phyloP scores from a whole-genome alignment of 495 filamentous ascomycete genomes.

The Staphylotrichum longicolle region DNA sequence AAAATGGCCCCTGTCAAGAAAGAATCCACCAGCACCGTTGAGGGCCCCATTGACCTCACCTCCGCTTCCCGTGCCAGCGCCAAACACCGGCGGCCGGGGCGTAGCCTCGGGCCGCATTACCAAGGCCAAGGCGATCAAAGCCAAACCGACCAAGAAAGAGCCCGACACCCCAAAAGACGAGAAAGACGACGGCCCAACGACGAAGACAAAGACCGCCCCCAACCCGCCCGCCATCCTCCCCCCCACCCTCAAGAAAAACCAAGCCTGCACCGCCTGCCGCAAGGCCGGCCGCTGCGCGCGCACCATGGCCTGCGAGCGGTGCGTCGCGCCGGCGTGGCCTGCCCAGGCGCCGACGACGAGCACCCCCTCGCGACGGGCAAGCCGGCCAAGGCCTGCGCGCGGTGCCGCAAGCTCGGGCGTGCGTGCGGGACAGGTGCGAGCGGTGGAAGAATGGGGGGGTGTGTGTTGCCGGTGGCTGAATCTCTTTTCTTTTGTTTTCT shows the following conservation, averaged over 20 bases:
- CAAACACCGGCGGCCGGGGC: not conserved
- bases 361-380: not conserved
- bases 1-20: slow-evolving; percentile 1
- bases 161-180: not conserved
- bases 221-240: too few species aligned
- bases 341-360: not conserved
- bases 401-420: not conserved
- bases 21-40: too few species aligned
- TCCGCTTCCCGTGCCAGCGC: not conserved
- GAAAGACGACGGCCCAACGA: not conserved
- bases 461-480: not conserved
- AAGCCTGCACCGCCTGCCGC: not conserved
- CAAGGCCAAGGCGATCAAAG: not conserved
- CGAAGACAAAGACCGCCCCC: not conserved
- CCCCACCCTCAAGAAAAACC: too few species aligned
- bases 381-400: not conserved
- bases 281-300: not conserved
- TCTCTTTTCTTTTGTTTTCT: too few species aligned
- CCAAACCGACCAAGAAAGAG: not conserved
- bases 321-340: not conserved
- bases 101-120: not conserved
- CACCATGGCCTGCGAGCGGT: slow-evolving; percentile 1
- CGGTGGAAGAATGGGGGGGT: not conserved
- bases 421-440: not conserved
- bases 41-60: not conserved